These are phyloP conservation scores for Orbilia brochopaga DNA, from an alignment of 2,329 filamentous ascomycete genomes.

Conservation along the genomic window DNA sequence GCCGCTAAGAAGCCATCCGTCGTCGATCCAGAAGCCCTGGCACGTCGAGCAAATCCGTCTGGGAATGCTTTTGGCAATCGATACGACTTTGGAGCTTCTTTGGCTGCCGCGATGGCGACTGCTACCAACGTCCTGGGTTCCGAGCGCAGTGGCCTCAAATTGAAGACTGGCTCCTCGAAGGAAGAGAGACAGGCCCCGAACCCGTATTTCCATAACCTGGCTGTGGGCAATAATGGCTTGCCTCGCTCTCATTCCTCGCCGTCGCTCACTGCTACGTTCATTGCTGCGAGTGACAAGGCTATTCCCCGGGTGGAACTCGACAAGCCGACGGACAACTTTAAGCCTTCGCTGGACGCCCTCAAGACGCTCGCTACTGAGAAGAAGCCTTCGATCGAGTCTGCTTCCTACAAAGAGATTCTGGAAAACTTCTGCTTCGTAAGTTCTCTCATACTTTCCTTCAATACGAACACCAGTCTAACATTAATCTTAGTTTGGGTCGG, in stretches of 20 bases:
- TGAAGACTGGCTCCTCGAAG: conserved; percentile 28
- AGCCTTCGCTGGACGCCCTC: conserved; percentile 44
- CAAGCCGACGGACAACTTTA: conserved; percentile 25
- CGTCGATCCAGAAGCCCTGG: conserved; percentile 47
- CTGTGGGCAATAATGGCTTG: conserved; percentile 29
- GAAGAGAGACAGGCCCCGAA: conserved; percentile 37
- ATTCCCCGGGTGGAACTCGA: conserved; percentile 39
- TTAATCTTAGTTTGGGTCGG: conserved; percentile 50
- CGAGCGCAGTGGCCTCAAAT: conserved; percentile 65
- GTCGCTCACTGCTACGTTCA: conserved; percentile 39
- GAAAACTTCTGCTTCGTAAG: conserved; percentile 99
- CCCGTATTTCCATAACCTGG: conserved; percentile 48
- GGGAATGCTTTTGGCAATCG: conserved; percentile 85
- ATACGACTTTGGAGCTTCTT: conserved; percentile 94
- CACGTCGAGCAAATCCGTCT: conserved; percentile 58
- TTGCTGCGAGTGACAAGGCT: conserved; percentile 36
- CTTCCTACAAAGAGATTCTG: conserved; percentile 93
- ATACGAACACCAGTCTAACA: conserved; percentile 45
- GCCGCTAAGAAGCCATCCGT: conserved; percentile 45
- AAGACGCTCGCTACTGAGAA: conserved; percentile 58
- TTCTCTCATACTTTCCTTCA: conserved; percentile 61
- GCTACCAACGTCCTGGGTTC: conserved; percentile 70
- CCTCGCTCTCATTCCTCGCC: conserved; percentile 48
- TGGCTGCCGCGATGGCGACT: conserved; percentile 79
- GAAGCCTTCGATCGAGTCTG: conserved; percentile 76